Conservation (phyloP, 352 stramenopile genomes). For the Pythium grandisporangium region DNA sequence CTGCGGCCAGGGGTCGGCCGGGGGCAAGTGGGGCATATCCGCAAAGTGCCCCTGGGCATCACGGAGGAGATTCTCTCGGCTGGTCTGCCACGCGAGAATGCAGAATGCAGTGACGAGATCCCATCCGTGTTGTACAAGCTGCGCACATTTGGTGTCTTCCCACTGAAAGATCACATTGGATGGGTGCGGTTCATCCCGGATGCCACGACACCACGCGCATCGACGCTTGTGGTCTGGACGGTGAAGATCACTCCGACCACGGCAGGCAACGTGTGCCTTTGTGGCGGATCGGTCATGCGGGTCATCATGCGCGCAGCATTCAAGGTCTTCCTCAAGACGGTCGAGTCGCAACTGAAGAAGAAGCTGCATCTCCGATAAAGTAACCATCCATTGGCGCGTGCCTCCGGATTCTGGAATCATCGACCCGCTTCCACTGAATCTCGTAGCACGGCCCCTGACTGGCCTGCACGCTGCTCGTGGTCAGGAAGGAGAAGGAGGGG, state of each 20-base stretch:
- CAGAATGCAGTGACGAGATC: slow-evolving; percentile 21
- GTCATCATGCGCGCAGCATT: slow-evolving; percentile 22
- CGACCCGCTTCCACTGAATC: too few species aligned
- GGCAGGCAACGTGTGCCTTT: slow-evolving; percentile 39
- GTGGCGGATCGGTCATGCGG: slow-evolving; percentile 36
- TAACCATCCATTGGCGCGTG: neutral
- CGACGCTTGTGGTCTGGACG: slow-evolving; percentile 43
- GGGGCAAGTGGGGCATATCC: slow-evolving; percentile 45
- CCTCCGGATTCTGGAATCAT: too few species aligned
- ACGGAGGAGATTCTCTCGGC: slow-evolving; percentile 59
- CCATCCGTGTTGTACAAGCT: slow-evolving; percentile 43
- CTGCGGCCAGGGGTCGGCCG: slow-evolving; percentile 36
- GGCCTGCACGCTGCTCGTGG: too few species aligned
- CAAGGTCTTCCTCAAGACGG: slow-evolving; percentile 15
- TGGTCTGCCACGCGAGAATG: slow-evolving; percentile 25
- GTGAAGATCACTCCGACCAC: slow-evolving; percentile 44
- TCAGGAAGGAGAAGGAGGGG: too few species aligned
- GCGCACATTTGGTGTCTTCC: slow-evolving; percentile 28
- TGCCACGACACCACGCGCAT: slow-evolving; percentile 6
- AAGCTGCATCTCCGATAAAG: slow-evolving; percentile 6
- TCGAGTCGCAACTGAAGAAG: neutral
- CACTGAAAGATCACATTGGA: slow-evolving; percentile 32
- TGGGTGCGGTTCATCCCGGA: slow-evolving; percentile 58
- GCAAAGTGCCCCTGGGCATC: slow-evolving; percentile 32
- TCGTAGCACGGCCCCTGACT: too few species aligned